These are phyloP conservation scores for Lyophyllum atratum DNA, from an alignment of 768 basidiomycete species.

Conservation along the genomic window DNA sequence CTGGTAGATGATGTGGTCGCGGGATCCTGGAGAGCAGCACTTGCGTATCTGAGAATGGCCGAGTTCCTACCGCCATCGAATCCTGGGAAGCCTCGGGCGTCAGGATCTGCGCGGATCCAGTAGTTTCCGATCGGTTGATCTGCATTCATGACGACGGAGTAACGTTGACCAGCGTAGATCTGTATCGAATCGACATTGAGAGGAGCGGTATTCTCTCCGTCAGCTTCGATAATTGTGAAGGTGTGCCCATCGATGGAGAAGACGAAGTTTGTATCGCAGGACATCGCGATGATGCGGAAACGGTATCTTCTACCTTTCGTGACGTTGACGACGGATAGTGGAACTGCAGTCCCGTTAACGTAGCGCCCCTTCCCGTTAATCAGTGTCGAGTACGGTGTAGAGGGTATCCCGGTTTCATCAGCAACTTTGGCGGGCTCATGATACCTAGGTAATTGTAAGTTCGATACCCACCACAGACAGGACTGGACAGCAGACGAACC, in stretches of 20 bases:
- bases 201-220: conserved; percentile 44
- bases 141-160: conserved; percentile 40
- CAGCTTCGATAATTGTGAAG: conserved; percentile 56
- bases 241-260: conserved; percentile 49
- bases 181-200: conserved; percentile 43
- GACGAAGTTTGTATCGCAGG: conserved; percentile 36
- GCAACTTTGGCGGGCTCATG: conserved; percentile 1
- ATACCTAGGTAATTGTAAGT: background rate
- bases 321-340: conserved; percentile 37
- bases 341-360: conserved; percentile 21
- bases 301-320: conserved; percentile 34
- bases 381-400: conserved; percentile 15
- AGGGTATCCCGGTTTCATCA: background rate
- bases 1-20: conserved; percentile 24
- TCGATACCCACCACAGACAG: background rate
- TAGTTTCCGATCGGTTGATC: conserved; percentile 52
- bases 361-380: conserved; percentile 44
- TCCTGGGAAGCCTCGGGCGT: conserved; percentile 18
- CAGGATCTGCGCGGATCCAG: conserved; percentile 44
- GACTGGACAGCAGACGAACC: conserved; percentile 24
- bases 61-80: conserved; percentile 43
- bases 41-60: conserved; percentile 53
- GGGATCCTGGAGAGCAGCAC: conserved; percentile 48
- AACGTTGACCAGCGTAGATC: conserved; percentile 35
- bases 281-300: conserved; percentile 35